Base-by-base conservation (phyloP, 768 basidiomycete species). In the Mycena vulgaris region DNA sequence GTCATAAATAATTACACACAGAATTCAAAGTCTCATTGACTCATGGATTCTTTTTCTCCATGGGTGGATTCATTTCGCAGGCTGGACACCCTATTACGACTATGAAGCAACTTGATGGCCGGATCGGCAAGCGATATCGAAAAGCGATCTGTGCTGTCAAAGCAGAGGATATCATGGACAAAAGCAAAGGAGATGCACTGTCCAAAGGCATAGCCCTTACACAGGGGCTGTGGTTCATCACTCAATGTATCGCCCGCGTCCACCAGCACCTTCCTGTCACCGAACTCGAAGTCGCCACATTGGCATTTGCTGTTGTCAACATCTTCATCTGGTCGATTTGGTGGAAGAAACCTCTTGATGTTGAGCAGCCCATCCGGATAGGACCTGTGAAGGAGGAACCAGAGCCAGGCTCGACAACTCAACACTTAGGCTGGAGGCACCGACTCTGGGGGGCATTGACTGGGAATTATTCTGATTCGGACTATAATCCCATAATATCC, bases 311-410 rank as follows among this genome's bases (percentile, higher is more conserved):
- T 3, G 48, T 76, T 10, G 69, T 83, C 28, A 83, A 78, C 37
- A 69, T 77, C 14, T 63, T 76, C 7, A 78, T 75, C 11, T 83
- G 82, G 63, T 39, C 57, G 1, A 52, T 81, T 1, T 84, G 84
- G 84, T 84, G 80, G 83, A 40, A 78, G 31, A 86, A 85, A 71
- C 84, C 84, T 6, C 75, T 79, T 13, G n/a, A n/a, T n/a, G n/a
- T n/a, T n/a, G n/a, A n/a, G n/a, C n/a, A n/a, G n/a, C n/a, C n/a
- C n/a, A n/a, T n/a, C n/a, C n/a, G n/a, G n/a, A n/a, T n/a, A n/a
- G n/a, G n/a, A n/a, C n/a, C n/a, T n/a, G n/a, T n/a, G n/a, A 78
- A 81, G 5, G 17, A 5, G 0, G 10, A 8, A 5, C 25, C 56
- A 14, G 27, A 40, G n/a, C 23, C 6, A 3, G 9, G 6, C 16